phyloP scores from a whole-genome alignment of 805 yeast species.

The Ogataea salicorniae region DNA sequence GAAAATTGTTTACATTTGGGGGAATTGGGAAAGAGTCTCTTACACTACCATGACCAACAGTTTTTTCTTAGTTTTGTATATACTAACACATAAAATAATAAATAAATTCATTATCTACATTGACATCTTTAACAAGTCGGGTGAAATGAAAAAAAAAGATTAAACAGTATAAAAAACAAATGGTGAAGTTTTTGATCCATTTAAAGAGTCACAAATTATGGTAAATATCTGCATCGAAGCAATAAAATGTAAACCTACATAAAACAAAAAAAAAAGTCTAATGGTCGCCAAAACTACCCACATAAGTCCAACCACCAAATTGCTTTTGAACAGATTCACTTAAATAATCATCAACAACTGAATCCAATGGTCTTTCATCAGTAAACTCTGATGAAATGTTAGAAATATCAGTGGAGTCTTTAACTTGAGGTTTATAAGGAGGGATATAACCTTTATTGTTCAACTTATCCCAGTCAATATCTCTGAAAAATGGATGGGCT shows the following conservation, averaged over 20 bases:
- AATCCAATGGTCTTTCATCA: constrained; percentile 86
- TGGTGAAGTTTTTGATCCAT: background rate
- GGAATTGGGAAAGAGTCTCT: too few relatives aligned
- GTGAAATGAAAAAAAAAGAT: too few relatives aligned
- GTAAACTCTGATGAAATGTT: constrained; percentile 93
- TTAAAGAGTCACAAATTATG: background rate
- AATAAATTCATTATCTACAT: too few relatives aligned
- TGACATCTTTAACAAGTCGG: too few relatives aligned
- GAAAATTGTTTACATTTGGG: too few relatives aligned
- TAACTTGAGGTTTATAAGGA: constrained; percentile 91
- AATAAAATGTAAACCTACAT: background rate
- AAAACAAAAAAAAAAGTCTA: background rate
- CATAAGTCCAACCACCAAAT: constrained; percentile 98
- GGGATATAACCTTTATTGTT: constrained; percentile 86
- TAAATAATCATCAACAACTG: constrained; percentile 87
- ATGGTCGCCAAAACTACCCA: constrained; percentile 39
- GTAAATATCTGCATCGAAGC: background rate
- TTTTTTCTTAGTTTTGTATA: too few relatives aligned
- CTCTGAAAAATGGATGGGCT: constrained; percentile 77
- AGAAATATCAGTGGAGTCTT: constrained; percentile 80
- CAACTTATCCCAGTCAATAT: constrained; percentile 84
- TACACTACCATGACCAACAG: too few relatives aligned
- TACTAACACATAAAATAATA: too few relatives aligned
- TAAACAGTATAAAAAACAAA: too few relatives aligned
- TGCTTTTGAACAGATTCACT: constrained; percentile 96